Evolutionary conservation across 441 rosid genomes (phyloP).

Genomic region (Eutrema salsugineum): DNA sequence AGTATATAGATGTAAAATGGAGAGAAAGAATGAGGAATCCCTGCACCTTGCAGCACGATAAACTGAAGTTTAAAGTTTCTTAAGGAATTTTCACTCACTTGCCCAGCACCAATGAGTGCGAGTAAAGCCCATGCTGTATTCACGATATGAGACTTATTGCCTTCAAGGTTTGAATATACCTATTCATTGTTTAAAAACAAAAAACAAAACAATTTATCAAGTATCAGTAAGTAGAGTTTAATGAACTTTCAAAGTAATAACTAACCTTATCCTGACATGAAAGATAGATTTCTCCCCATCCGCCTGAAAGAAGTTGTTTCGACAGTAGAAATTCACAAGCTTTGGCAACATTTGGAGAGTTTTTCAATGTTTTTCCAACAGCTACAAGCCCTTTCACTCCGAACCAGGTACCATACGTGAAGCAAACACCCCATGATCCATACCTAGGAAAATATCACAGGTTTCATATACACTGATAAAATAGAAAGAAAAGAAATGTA

Average conservation of each 20-base stretch:
- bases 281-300: conserved; percentile 98
- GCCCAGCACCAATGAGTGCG: conserved; percentile 76
- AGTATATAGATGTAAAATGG: background rate
- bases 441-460: conserved; percentile 45
- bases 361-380: conserved; percentile 59
- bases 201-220: background rate
- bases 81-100: conserved; percentile 39
- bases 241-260: background rate
- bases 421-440: conserved; percentile 98
- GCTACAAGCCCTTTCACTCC: conserved; percentile 82
- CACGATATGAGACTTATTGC: conserved; percentile 57
- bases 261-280: conserved; percentile 81
- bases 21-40: background rate
- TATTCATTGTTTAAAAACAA: conserved; percentile 1
- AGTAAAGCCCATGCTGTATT: conserved; percentile 90
- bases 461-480: background rate
- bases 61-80: background rate
- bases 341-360: conserved; percentile 58
- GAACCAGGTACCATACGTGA: conserved; percentile 88
- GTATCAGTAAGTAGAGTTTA: background rate
- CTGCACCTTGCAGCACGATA: background rate
- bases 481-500: background rate
- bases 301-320: conserved; percentile 76
- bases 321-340: conserved; percentile 84
- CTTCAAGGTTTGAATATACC: conserved; percentile 66